Evolutionary conservation across 2,329 filamentous ascomycete genomes (phyloP).

Genomic region (Alternaria burnsii): DNA sequence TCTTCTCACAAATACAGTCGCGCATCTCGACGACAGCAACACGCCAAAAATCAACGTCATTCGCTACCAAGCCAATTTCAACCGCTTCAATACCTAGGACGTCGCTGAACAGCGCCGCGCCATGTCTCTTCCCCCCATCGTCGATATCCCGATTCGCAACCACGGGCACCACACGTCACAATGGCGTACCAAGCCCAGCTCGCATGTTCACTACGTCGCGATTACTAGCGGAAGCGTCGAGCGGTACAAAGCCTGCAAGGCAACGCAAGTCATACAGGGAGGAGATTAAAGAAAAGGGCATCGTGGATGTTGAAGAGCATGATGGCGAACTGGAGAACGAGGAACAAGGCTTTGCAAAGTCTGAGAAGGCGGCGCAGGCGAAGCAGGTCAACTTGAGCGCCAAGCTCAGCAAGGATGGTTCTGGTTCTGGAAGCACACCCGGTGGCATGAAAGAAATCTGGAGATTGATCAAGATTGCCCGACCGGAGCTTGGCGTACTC

Average conservation of each 20-base stretch:
- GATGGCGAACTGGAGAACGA: conserved; percentile 63
- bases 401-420: conserved; percentile 82
- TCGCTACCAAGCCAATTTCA: conserved; percentile 22
- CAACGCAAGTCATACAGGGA: conserved; percentile 49
- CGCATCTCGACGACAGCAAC: conserved; percentile 27
- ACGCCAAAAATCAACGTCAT: conserved; percentile 27
- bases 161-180: conserved; percentile 33
- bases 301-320: conserved; percentile 47
- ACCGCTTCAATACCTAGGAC: not conserved
- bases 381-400: conserved; percentile 90
- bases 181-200: conserved; percentile 35
- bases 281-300: conserved; percentile 50
- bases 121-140: conserved; percentile 23
- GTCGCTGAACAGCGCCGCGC: conserved; percentile 14
- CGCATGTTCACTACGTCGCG: conserved; percentile 43
- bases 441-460: conserved; percentile 77
- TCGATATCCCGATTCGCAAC: conserved; percentile 24
- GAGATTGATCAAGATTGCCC: conserved; percentile 87
- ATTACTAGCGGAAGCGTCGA: conserved; percentile 35
- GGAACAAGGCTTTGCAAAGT: conserved; percentile 71
- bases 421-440: conserved; percentile 52
- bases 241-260: conserved; percentile 24
- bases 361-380: conserved; percentile 85
- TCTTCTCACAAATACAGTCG: conserved; percentile 44
- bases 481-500: conserved; percentile 82